Conservation (phyloP, 257 asterid genomes). For the Rhazya stricta region DNA sequence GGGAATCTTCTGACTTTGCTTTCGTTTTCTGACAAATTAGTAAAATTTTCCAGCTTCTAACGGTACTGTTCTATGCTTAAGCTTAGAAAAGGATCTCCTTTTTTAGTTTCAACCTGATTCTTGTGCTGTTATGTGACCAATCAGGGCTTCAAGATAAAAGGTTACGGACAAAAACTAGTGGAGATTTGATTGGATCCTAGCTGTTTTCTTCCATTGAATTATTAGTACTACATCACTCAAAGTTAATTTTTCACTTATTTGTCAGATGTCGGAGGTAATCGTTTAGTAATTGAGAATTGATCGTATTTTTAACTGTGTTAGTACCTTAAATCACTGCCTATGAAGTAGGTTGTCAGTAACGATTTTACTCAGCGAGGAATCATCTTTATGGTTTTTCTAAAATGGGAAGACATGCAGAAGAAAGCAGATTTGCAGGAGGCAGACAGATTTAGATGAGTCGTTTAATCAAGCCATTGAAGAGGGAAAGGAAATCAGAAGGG, state of each 20-base stretch:
- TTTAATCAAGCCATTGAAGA: too few species aligned
- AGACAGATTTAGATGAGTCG: not conserved
- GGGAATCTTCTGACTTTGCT: conserved; percentile 40
- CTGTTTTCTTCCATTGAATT: conserved; percentile 25
- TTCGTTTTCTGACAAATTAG: conserved; percentile 32
- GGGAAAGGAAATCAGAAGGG: conserved; percentile 15
- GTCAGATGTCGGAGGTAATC: not conserved
- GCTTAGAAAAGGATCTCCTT: conserved; percentile 11
- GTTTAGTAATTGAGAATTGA: too few species aligned
- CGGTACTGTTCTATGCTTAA: not conserved
- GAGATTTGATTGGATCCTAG: conserved; percentile 39
- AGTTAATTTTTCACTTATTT: not conserved
- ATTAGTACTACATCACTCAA: conserved; percentile 12
- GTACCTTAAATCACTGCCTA: too few species aligned
- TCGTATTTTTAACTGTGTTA: too few species aligned
- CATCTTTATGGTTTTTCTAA: too few species aligned
- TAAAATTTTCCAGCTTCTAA: conserved; percentile 7
- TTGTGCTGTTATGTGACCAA: conserved; percentile 23
- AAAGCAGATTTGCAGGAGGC: conserved; percentile 4
- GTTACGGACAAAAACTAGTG: conserved; percentile 44
- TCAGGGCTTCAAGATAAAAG: conserved; percentile 22
- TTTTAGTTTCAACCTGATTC: conserved; percentile 2
- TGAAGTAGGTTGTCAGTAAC: too few species aligned
- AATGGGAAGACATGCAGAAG: conserved; percentile 4
- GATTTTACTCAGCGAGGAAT: too few species aligned